A percentile compares a stretch with the other conserved stretches of the same genome.
Evolutionary conservation across 345 rosid genomes (phyloP).

Genomic region (Eucalyptus tenuipes): DNA sequence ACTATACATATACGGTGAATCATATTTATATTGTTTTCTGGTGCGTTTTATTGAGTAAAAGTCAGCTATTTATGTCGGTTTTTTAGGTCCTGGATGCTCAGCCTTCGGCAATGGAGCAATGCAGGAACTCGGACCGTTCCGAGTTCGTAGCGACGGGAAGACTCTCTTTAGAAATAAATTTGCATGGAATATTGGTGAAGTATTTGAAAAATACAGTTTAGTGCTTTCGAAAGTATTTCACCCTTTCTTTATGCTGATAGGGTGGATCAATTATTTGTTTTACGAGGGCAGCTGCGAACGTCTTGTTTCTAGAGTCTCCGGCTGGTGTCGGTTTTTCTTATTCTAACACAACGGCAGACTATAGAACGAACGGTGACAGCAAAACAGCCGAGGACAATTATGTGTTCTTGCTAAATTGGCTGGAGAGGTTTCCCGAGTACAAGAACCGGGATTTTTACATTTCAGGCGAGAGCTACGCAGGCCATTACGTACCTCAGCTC

Average conservation of each 20-base stretch:
- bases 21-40: neutral
- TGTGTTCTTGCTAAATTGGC: neutral
- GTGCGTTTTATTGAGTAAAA: neutral
- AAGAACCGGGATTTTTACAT: neutral
- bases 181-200: slow-evolving; percentile 3
- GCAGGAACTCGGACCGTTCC: slow-evolving; percentile 35
- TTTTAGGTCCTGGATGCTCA: slow-evolving; percentile 32
- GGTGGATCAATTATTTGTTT: neutral
- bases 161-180: slow-evolving; percentile 13
- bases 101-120: slow-evolving; percentile 34
- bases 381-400: neutral
- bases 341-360: neutral
- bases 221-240: neutral
- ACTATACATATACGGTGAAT: neutral
- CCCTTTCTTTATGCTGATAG: neutral
- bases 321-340: neutral
- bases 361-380: neutral
- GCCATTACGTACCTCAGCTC: slow-evolving; percentile 83
- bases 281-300: slow-evolving; percentile 42
- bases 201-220: neutral
- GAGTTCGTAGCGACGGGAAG: slow-evolving; percentile 30
- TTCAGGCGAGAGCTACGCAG: slow-evolving; percentile 4
- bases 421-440: neutral
- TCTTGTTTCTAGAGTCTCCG: neutral
- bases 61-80: neutral